Percentiles rank a stretch among this genome's conserved stretches.
These are phyloP conservation scores for Nemania diffusa DNA, from an alignment of 2,329 filamentous ascomycete species.

Conservation along the genomic window DNA sequence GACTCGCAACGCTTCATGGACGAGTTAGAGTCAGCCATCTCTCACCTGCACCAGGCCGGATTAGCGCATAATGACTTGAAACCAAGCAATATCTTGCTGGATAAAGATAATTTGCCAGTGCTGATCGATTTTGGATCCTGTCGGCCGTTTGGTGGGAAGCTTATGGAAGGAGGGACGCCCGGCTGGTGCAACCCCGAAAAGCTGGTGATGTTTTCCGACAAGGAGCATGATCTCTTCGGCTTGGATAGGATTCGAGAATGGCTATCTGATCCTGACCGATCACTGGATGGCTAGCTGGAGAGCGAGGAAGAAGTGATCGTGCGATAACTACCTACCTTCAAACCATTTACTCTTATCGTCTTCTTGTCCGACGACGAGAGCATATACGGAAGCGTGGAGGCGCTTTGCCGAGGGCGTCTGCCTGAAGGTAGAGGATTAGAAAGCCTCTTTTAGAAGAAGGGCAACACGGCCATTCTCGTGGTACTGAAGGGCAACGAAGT, in stretches of 20 bases:
- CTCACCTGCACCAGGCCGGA: slow-evolving; percentile 27
- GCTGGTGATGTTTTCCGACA: slow-evolving; percentile 29
- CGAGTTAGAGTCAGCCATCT: slow-evolving; percentile 32
- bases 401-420: neutral
- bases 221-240: slow-evolving; percentile 34
- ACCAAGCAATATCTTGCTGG: slow-evolving; percentile 34
- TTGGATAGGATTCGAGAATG: slow-evolving; percentile 35
- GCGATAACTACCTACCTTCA: neutral
- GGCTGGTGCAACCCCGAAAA: slow-evolving; percentile 28
- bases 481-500: neutral
- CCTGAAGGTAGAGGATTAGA: neutral
- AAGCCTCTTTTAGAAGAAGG: neutral
- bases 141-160: slow-evolving; percentile 31
- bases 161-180: slow-evolving; percentile 29
- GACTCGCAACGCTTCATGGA: slow-evolving; percentile 32
- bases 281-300: slow-evolving; percentile 12
- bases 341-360: neutral
- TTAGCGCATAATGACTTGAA: slow-evolving; percentile 38
- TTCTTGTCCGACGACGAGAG: neutral
- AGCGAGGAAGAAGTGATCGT: slow-evolving; percentile 1
- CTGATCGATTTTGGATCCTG: slow-evolving; percentile 37
- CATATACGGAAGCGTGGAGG: neutral
- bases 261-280: slow-evolving; percentile 29
- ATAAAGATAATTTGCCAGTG: slow-evolving; percentile 33
- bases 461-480: neutral